Base-by-base conservation (phyloP, 371 early-diverging fungal species). In the Actinomucor elegans region DNA sequence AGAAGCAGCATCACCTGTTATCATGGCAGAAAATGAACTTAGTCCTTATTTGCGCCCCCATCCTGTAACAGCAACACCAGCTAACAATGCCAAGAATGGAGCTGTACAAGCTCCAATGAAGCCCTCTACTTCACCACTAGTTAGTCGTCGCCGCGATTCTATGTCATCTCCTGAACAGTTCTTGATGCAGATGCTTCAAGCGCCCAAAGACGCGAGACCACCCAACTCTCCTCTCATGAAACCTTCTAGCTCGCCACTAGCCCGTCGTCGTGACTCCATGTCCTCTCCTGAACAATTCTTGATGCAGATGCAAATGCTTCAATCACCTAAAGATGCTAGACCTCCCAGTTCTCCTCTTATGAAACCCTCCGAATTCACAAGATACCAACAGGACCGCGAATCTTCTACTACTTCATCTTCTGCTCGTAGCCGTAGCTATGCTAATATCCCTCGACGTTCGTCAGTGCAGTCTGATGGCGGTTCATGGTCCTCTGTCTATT, bases 141-240 rank as follows among this genome's bases (percentile, higher is more conserved):
- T 57, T 15, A 52, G 55, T 26, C 69, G 69, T 17, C 67, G 70
- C 17, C 59, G 75, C 1, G 57, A 60, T 23, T 71, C 71, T 6
- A 69, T 69, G 62, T 60, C 71, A 14, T 75, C 75, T 10, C 75
- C 75, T 36, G 75, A 75, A 32, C 67, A 71, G 35, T 75, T 75
- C 26, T 48, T 75, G 37, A 63, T 60, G 8, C 69, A 71, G 20
- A 59, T 66, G 24, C 49, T 57, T 10, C 58, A 62, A 36, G 38
- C 51, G n/a, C 52, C 57, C 3, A 56, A 56, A 31, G 57, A 52
- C 28, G 47, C 34, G n/a, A 43, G 54, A n/a, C 59, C 42, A 20
- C 52, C 52, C 9, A n/a, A n/a, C n/a, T n/a, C n/a, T n/a, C n/a
- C 49, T 14, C 71, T 61, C 8, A 42, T 69, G n/a, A 67, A 66